Evolutionary conservation across 371 early-diverging fungal species (phyloP).

Genomic region (Mucor circinelloides): DNA sequence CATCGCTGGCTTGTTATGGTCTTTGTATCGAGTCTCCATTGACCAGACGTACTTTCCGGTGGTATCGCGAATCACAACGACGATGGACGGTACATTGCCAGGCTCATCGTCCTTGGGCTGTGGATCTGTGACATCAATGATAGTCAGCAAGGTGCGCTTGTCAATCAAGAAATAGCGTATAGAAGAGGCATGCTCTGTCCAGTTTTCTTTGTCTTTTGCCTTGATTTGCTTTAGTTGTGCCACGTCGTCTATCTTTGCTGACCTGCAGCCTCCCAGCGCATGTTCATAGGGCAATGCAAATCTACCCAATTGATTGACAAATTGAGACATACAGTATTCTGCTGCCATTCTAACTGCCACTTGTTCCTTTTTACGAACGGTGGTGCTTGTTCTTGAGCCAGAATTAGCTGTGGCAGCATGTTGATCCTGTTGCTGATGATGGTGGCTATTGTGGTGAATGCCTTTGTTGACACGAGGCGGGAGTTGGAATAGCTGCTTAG

Average conservation of each 20-base stretch:
- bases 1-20: slow-evolving; percentile 13
- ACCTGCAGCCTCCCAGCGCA: slow-evolving; percentile 56
- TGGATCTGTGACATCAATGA: slow-evolving; percentile 32
- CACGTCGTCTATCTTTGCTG: slow-evolving; percentile 62
- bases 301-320: slow-evolving; percentile 71
- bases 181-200: slow-evolving; percentile 12
- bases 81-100: slow-evolving; percentile 42
- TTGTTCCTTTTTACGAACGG: slow-evolving; percentile 41
- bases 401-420: background rate
- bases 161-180: slow-evolving; percentile 73
- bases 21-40: slow-evolving; percentile 54
- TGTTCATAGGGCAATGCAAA: slow-evolving; percentile 64
- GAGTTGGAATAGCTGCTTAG: slow-evolving; percentile 51
- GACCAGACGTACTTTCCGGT: slow-evolving; percentile 77
- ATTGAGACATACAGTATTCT: slow-evolving; percentile 71
- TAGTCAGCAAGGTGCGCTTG: slow-evolving; percentile 63
- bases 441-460: slow-evolving; percentile 2
- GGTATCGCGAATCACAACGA: slow-evolving; percentile 66
- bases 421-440: slow-evolving; percentile 6
- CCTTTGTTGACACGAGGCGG: slow-evolving; percentile 42
- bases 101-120: slow-evolving; percentile 3
- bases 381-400: background rate
- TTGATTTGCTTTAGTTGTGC: slow-evolving; percentile 19
- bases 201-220: slow-evolving; percentile 5
- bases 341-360: slow-evolving; percentile 74